Evolutionary conservation across 1,284 basidiomycete genomes (phyloP).

Genomic region (Trichosporon sp.): DNA sequence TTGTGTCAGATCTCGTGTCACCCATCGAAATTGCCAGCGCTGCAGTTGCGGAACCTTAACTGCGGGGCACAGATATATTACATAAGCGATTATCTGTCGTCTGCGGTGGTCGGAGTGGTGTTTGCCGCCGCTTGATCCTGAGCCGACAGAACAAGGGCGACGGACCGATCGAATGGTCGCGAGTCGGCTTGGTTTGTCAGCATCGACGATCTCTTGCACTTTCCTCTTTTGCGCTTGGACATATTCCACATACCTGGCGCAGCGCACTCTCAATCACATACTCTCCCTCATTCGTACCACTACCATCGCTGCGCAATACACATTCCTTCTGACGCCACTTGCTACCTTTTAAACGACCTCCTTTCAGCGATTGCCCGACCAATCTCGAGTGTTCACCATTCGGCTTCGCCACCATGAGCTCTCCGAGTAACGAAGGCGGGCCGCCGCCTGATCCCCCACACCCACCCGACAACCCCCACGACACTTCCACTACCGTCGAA

Average conservation of each 20-base stretch:
- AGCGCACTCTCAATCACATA: background rate
- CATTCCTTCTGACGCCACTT: constrained; percentile 15
- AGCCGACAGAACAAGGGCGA: constrained; percentile 4
- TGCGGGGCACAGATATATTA: background rate
- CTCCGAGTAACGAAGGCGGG: constrained; percentile 18
- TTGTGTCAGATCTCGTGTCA: background rate
- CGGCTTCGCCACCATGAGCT: constrained; percentile 19
- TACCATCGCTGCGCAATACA: background rate
- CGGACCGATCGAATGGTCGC: constrained; percentile 6
- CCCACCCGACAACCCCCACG: background rate
- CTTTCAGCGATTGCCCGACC: background rate
- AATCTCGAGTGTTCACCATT: background rate
- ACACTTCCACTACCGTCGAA: background rate
- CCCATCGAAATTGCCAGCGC: constrained; percentile 6
- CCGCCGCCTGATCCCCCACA: constrained; percentile 19
- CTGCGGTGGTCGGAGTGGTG: background rate
- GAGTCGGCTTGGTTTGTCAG: constrained; percentile 18
- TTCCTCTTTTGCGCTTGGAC: background rate
- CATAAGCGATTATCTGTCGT: constrained; percentile 12
- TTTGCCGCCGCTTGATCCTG: constrained; percentile 16
- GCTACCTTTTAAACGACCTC: background rate
- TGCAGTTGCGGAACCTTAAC: background rate
- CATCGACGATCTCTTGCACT: background rate
- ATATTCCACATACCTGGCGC: background rate
- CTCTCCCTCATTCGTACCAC: background rate